These are phyloP conservation scores for Bipolaris zeicola DNA, from an alignment of 2,329 filamentous ascomycete species.

Conservation along the genomic window DNA sequence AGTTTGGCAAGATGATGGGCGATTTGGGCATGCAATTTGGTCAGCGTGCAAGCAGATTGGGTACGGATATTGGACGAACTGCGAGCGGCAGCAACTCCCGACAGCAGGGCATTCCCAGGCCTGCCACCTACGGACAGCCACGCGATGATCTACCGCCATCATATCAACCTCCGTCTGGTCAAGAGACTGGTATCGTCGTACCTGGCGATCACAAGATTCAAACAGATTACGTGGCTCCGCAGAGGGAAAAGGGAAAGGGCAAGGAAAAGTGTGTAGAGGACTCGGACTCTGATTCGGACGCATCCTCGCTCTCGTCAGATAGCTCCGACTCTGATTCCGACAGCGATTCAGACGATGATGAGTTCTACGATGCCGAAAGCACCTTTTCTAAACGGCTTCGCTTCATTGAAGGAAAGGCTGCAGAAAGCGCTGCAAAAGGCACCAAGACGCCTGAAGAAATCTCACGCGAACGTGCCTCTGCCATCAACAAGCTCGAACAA, in stretches of 20 bases:
- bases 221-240: background rate
- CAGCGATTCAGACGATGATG: conserved; percentile 19
- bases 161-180: conserved; percentile 17
- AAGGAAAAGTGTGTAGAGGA: conserved; percentile 16
- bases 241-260: conserved; percentile 5
- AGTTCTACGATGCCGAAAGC: conserved; percentile 15
- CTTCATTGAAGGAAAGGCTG: conserved; percentile 27
- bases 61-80: conserved; percentile 23
- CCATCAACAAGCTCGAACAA: conserved; percentile 30
- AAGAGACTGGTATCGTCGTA: conserved; percentile 28
- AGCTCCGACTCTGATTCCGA: conserved; percentile 28
- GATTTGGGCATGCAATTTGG: conserved; percentile 40
- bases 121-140: background rate
- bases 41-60: conserved; percentile 29
- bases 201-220: conserved; percentile 12
- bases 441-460: conserved; percentile 31
- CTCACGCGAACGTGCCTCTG: conserved; percentile 29
- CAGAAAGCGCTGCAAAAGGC: conserved; percentile 24
- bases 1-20: conserved; percentile 40
- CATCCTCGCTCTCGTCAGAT: conserved; percentile 31
- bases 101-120: background rate
- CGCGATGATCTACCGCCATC: conserved; percentile 24
- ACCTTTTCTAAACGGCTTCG: conserved; percentile 25
- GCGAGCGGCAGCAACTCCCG: conserved; percentile 9
- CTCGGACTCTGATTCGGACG: conserved; percentile 23